Conservation (phyloP, 306 rosid genomes). For the Hippophae tibetana region DNA sequence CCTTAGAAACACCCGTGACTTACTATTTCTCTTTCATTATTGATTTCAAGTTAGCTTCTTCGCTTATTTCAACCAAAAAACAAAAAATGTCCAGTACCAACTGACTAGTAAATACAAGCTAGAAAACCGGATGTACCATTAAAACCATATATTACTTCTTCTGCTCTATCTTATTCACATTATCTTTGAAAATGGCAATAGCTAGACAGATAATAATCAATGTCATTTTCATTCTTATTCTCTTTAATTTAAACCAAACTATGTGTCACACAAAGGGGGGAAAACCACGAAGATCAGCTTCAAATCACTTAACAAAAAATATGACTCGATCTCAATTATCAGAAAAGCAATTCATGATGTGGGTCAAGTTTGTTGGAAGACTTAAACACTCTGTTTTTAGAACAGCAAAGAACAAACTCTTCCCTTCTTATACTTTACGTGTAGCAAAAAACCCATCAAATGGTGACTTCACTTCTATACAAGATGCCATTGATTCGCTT, state of each 20-base stretch:
- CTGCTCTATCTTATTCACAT: neutral
- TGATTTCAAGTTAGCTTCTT: constrained; percentile 35
- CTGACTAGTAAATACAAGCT: constrained; percentile 9
- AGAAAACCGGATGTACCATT: neutral
- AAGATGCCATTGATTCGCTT: constrained; percentile 78
- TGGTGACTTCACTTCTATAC: constrained; percentile 71
- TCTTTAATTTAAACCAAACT: constrained; percentile 28
- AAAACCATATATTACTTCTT: constrained; percentile 1
- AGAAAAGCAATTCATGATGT: constrained; percentile 72
- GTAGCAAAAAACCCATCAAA: constrained; percentile 45
- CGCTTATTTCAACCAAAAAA: constrained; percentile 18
- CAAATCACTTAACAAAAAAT: constrained; percentile 24
- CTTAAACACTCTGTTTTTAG: constrained; percentile 66
- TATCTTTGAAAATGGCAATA: constrained; percentile 37
- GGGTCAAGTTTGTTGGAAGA: constrained; percentile 76
- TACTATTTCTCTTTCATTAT: constrained; percentile 13
- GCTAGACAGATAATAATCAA: constrained; percentile 15
- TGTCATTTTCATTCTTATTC: constrained; percentile 28
- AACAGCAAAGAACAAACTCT: constrained; percentile 67
- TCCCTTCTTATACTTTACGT: constrained; percentile 66
- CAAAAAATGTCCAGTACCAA: constrained; percentile 1
- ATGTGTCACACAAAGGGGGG: constrained; percentile 52
- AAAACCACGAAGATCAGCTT: constrained; percentile 25
- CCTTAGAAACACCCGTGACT: constrained; percentile 72
- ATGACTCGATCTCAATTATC: constrained; percentile 42